These are phyloP conservation scores for Cercospora citrullina DNA, from an alignment of 2,329 filamentous ascomycete genomes.

Conservation along the genomic window DNA sequence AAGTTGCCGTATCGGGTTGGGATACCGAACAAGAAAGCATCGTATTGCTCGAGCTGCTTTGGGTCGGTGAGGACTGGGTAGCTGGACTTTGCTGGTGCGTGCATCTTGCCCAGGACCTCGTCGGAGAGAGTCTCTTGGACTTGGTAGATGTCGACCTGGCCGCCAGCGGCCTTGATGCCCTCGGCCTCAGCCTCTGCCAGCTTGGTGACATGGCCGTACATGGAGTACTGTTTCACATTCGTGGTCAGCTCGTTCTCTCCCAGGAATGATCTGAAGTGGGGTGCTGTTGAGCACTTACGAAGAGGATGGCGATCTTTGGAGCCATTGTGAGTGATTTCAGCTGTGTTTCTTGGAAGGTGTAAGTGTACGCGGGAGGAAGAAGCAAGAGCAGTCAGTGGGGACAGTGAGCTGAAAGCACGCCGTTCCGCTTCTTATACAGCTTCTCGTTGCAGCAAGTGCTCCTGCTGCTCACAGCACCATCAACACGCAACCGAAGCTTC, in stretches of 20 bases:
- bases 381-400: background rate
- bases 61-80: conserved; percentile 63
- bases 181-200: conserved; percentile 87
- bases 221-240: conserved; percentile 22
- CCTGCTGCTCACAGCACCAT: background rate
- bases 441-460: background rate
- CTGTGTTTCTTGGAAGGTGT: background rate
- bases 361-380: background rate
- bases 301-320: conserved; percentile 89
- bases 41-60: conserved; percentile 68
- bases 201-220: conserved; percentile 69
- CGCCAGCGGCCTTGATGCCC: conserved; percentile 85
- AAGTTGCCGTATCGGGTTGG: conserved; percentile 97
- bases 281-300: conserved; percentile 57
- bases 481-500: conserved; percentile 2
- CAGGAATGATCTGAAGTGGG: background rate
- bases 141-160: conserved; percentile 79
- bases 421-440: background rate
- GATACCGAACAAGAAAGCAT: conserved; percentile 84
- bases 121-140: conserved; percentile 81
- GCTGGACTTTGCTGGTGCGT: conserved; percentile 75
- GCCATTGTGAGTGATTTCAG: conserved; percentile 63
- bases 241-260: background rate
- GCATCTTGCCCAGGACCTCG: conserved; percentile 86
- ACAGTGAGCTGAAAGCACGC: background rate